Evolutionary conservation across 352 stramenopile species (phyloP), one percentile per base, ranked within the genome.

Genomic region (Globisporangium parvum): DNA sequence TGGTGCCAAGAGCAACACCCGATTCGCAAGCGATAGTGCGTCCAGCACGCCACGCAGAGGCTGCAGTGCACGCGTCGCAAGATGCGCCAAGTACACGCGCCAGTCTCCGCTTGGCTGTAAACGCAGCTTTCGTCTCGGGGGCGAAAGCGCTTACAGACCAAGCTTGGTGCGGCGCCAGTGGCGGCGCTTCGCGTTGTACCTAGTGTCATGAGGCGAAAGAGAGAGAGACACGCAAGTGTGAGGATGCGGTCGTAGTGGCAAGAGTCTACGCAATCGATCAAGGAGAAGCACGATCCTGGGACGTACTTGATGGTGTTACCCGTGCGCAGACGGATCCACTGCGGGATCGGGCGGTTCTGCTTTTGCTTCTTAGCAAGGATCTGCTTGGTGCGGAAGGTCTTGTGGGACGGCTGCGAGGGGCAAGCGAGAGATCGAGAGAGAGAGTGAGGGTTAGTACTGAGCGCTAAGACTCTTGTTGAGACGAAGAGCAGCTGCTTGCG

Each of bases 101-200:
- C 31, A 17, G 26, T 51, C 24, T 42, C 44, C 23, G 50, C 51
- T 55, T 54, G 42, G 57, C 50, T 57, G 50, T 14, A 35, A 23
- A 26, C 51, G 48, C 49, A 40, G 33, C 20, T 35, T 59, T 31
- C 51, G 50, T 44, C 11, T 59, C 31, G 10, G 55, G 31, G 35
- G 57, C 41, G 46, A 67, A 62, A 47, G 51, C 60, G 75, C 73
- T 98, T 99, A 99, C 78, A 99, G 84, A 77, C 97, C 96, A 66
- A 99, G 93, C 93, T 99, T 99, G 68, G 97, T 99, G 80, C 98
- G 95, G 70, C 97, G 96, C 98, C 97, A 99, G 91, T 99, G 97
- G 71, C 98, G 93, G 80, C 98, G 92, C 91, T 99, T 99, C 57
- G 92, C 86, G 83, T 99, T 99, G 93, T 99, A 99, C 72, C 95